These are phyloP conservation scores for Penicillium sp. DNA, from an alignment of 2,329 filamentous ascomycete genomes.

Conservation along the genomic window DNA sequence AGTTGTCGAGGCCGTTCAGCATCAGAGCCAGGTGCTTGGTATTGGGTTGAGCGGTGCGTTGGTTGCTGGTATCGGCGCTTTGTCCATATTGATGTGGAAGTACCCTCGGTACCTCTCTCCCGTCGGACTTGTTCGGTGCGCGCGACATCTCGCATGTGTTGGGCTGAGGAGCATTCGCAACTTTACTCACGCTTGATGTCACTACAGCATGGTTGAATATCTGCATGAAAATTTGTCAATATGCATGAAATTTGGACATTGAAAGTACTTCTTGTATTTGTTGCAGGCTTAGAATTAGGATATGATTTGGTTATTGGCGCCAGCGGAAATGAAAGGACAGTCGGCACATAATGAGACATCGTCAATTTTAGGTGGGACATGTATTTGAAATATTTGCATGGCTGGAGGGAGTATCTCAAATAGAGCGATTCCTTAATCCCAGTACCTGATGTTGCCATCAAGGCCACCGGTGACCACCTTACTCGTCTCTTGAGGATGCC, in stretches of 20 bases:
- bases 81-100: constrained; percentile 35
- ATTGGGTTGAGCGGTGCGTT: constrained; percentile 33
- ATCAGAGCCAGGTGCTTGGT: constrained; percentile 66
- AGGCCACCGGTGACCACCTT: constrained; percentile 90
- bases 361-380: background rate
- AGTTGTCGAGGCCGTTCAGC: constrained; percentile 68
- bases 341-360: background rate
- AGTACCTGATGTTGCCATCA: constrained; percentile 86
- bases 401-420: constrained; percentile 10
- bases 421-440: constrained; percentile 67
- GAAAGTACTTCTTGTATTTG: background rate
- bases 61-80: constrained; percentile 30
- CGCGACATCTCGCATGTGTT: constrained; percentile 15
- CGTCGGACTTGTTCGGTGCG: constrained; percentile 15
- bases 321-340: background rate
- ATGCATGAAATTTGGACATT: background rate
- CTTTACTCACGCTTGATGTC: background rate
- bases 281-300: background rate
- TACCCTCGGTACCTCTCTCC: constrained; percentile 26
- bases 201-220: background rate
- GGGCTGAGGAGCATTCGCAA: constrained; percentile 15
- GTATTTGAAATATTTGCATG: background rate
- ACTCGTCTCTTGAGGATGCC: constrained; percentile 97
- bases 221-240: background rate
- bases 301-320: background rate